Conservation (phyloP, 345 rosid species). For the Eucalyptus tenuipes region DNA sequence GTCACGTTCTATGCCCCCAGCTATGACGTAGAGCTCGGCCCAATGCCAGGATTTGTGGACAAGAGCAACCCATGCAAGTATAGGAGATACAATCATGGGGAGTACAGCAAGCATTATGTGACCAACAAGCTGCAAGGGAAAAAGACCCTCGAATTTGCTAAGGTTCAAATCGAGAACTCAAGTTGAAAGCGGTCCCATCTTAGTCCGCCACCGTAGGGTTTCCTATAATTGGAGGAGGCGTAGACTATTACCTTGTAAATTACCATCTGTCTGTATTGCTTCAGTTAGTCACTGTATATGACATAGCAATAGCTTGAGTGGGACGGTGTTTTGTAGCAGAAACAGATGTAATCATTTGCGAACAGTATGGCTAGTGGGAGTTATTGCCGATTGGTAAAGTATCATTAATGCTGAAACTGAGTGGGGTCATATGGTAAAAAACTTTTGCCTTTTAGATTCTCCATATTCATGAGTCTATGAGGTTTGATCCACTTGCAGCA, state of each 20-base stretch:
- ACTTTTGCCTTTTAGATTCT: neutral
- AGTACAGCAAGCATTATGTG: slow-evolving; percentile 77
- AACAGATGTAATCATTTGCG: neutral
- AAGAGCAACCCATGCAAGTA: slow-evolving; percentile 74
- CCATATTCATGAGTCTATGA: neutral
- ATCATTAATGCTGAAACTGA: neutral
- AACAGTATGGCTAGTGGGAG: neutral
- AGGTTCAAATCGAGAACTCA: slow-evolving; percentile 10
- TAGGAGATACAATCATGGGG: slow-evolving; percentile 83
- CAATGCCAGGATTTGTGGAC: slow-evolving; percentile 63
- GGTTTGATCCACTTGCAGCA: neutral
- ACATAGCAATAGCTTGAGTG: neutral
- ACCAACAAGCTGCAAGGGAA: slow-evolving; percentile 84
- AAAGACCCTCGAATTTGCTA: slow-evolving; percentile 79
- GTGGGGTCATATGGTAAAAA: neutral
- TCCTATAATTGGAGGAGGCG: neutral
- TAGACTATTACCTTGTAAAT: neutral
- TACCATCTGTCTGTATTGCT: neutral
- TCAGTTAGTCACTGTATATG: neutral
- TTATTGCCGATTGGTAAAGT: neutral
- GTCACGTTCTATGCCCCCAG: slow-evolving; percentile 94
- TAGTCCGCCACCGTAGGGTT: neutral
- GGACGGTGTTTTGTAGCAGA: neutral
- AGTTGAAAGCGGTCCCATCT: neutral
- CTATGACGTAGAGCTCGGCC: slow-evolving; percentile 78